Conservation (phyloP, 495 filamentous ascomycete species). For the Lophiostoma macrostomum region DNA sequence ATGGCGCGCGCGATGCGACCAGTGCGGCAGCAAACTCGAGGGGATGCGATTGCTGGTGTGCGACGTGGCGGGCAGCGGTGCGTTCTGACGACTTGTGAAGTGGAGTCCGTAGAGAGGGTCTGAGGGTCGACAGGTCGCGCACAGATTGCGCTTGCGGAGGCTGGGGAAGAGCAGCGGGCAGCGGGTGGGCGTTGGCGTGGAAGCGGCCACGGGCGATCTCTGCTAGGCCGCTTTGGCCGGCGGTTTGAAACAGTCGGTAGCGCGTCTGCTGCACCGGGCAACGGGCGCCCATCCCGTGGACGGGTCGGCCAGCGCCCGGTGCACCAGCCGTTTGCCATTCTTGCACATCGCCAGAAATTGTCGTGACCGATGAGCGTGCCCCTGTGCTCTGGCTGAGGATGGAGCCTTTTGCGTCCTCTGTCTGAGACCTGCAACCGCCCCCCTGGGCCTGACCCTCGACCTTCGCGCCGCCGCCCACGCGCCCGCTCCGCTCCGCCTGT, state of each 20-base stretch:
- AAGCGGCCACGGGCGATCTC: not conserved
- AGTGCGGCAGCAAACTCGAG: constrained; percentile 10
- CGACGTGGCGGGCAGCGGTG: constrained; percentile 20
- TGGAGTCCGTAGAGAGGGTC: not conserved
- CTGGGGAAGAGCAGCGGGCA: not conserved
- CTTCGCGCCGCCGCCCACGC: too few species aligned
- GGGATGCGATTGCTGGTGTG: not conserved
- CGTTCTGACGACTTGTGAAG: not conserved
- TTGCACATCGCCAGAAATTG: not conserved
- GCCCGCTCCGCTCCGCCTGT: not conserved
- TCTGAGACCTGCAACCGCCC: too few species aligned
- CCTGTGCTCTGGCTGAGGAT: constrained; percentile 13
- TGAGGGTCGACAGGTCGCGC: not conserved
- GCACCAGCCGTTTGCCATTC: not conserved
- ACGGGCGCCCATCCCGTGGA: not conserved
- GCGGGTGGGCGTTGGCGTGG: not conserved
- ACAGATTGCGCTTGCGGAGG: not conserved
- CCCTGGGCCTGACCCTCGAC: too few species aligned
- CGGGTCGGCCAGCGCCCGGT: not conserved
- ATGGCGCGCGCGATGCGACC: constrained; percentile 23
- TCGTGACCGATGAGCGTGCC: not conserved
- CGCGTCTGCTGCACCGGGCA: constrained; percentile 12
- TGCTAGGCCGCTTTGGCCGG: too few species aligned
- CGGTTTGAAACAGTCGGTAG: not conserved
- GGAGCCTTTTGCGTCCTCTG: not conserved